These are phyloP conservation scores for Pythium biforme DNA, from an alignment of 352 stramenopile genomes.

Conservation along the genomic window DNA sequence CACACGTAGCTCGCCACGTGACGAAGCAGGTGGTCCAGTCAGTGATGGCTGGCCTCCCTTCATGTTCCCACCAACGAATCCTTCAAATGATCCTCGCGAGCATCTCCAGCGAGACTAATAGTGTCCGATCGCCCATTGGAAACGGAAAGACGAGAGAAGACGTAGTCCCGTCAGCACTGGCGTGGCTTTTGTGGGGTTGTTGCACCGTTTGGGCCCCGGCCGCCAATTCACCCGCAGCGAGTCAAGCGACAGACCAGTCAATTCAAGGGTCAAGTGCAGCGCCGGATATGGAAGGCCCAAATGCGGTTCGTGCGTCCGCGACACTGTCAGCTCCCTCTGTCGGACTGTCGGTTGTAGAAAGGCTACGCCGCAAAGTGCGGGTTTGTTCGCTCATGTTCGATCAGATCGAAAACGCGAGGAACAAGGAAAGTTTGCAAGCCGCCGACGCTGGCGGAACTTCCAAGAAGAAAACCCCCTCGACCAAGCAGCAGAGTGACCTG, in stretches of 20 bases:
- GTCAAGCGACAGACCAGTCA: no score
- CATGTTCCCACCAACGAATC: conserved; percentile 2
- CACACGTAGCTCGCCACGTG: neutral
- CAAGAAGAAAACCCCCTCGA: neutral
- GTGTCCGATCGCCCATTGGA: neutral
- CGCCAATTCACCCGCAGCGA: no score
- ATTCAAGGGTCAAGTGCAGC: no score
- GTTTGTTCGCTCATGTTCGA: conserved; percentile 33
- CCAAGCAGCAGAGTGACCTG: neutral
- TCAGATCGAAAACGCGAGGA: neutral
- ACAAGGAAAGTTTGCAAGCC: neutral
- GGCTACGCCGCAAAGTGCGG: conserved; percentile 35
- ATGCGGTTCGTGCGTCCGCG: no score
- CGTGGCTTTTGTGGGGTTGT: neutral
- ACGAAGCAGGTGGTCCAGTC: neutral
- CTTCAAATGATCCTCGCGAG: neutral
- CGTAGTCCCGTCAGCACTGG: neutral
- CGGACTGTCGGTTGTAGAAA: conserved; percentile 27
- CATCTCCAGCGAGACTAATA: neutral
- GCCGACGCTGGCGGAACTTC: no score
- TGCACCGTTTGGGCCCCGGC: neutral
- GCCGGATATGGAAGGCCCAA: no score
- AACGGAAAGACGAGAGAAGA: neutral
- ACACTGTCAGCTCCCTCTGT: neutral
- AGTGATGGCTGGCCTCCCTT: neutral